Conservation (phyloP, 352 stramenopile genomes). For the Globisporangium abappressorium region DNA sequence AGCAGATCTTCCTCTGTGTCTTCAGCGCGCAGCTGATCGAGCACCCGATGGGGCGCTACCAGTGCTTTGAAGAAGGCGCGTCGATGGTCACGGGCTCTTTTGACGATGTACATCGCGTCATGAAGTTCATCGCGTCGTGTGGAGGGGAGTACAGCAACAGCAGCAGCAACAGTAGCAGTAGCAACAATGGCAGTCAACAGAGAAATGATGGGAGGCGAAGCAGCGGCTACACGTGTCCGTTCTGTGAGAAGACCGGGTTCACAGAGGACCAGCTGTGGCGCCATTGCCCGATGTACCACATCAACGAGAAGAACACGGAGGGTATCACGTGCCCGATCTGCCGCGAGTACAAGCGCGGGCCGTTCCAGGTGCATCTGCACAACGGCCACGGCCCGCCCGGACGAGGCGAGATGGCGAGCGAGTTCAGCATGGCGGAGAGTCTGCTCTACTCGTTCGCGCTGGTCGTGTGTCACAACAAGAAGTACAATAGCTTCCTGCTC, state of each 20-base stretch:
- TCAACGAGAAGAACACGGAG: slow-evolving; percentile 82
- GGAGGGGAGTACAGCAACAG: slow-evolving; percentile 6
- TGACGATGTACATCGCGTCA: slow-evolving; percentile 54
- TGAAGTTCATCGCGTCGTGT: slow-evolving; percentile 65
- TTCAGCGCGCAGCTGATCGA: slow-evolving; percentile 77
- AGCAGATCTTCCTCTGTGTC: slow-evolving; percentile 84
- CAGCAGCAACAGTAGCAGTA: not conserved
- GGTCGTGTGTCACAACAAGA: slow-evolving; percentile 81
- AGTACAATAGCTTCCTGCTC: slow-evolving; percentile 80
- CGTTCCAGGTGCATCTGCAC: slow-evolving; percentile 85
- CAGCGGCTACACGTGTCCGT: slow-evolving; percentile 57
- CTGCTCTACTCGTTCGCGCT: slow-evolving; percentile 82
- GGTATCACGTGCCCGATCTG: slow-evolving; percentile 75
- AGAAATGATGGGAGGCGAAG: not conserved
- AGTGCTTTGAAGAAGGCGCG: slow-evolving; percentile 73
- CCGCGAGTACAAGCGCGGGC: slow-evolving; percentile 50
- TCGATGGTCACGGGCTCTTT: slow-evolving; percentile 83
- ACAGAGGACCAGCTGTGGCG: slow-evolving; percentile 82
- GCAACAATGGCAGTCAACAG: slow-evolving; percentile 20
- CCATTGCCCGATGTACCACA: slow-evolving; percentile 82
- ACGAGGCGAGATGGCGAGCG: slow-evolving; percentile 74
- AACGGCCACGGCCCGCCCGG: slow-evolving; percentile 79
- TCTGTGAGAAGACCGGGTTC: slow-evolving; percentile 71
- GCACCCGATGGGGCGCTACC: slow-evolving; percentile 65
- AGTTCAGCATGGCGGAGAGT: slow-evolving; percentile 74